Percentiles rank a stretch among this genome's conserved stretches.
phyloP scores from a whole-genome alignment of 768 basidiomycete species.

The Rhodotorula toruloides region DNA sequence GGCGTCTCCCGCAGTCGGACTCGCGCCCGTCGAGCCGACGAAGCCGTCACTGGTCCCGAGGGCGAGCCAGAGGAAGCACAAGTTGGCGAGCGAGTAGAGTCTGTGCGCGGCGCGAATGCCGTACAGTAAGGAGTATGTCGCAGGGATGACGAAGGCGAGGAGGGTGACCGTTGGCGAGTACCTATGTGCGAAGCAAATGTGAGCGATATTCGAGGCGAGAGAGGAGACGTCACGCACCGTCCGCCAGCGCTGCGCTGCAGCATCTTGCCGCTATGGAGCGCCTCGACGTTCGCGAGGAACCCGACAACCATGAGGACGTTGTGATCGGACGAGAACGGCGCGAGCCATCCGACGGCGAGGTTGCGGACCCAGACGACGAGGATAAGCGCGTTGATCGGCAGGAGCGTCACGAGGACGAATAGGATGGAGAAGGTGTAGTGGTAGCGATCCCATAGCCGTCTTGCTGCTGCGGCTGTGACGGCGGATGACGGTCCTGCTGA shows the following conservation, averaged over 20 bases:
- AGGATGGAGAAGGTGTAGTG: slow-evolving; percentile 49
- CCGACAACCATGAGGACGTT: slow-evolving; percentile 41
- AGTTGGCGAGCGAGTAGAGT: slow-evolving; percentile 61
- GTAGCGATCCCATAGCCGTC: slow-evolving; percentile 17
- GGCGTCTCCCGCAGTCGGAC: too few relatives aligned
- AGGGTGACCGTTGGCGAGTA: background rate
- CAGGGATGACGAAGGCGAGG: slow-evolving; percentile 45
- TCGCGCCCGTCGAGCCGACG: background rate
- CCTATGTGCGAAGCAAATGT: background rate
- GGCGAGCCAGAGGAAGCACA: slow-evolving; percentile 47
- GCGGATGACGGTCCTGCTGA: slow-evolving; percentile 68
- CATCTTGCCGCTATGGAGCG: slow-evolving; percentile 26
- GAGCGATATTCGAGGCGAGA: too few relatives aligned
- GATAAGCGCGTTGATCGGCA: slow-evolving; percentile 65
- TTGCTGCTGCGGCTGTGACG: background rate
- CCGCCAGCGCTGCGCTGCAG: background rate
- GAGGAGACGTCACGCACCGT: slow-evolving; percentile 3
- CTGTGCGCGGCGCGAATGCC: slow-evolving; percentile 65
- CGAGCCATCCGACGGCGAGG: slow-evolving; percentile 66
- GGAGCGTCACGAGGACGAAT: slow-evolving; percentile 70
- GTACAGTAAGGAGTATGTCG: slow-evolving; percentile 57
- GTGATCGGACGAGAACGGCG: slow-evolving; percentile 78
- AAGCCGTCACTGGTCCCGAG: slow-evolving; percentile 40
- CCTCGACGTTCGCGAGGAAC: slow-evolving; percentile 42
- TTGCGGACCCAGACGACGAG: slow-evolving; percentile 78